A percentile compares a stretch with the other conserved stretches of the same genome.
Evolutionary conservation across 2,329 filamentous ascomycete species (phyloP).

Genomic region (Remersonia thermophila): DNA sequence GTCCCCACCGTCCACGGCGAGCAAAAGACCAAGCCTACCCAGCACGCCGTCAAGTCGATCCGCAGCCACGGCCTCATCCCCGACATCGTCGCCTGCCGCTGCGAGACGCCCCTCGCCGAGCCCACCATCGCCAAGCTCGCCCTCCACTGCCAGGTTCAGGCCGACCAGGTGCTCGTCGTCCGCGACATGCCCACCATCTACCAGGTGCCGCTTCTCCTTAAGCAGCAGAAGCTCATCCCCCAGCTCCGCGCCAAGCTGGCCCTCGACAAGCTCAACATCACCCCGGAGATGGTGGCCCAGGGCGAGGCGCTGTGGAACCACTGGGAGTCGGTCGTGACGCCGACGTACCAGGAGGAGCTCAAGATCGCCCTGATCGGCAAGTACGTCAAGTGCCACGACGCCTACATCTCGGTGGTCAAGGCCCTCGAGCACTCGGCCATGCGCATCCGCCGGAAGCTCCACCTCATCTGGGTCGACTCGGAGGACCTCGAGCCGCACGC

Average conservation of each 20-base stretch:
- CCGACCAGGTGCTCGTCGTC: constrained; percentile 78
- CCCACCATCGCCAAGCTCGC: constrained; percentile 78
- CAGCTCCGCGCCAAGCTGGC: constrained; percentile 54
- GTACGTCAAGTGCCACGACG: constrained; percentile 74
- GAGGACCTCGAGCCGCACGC: constrained; percentile 64
- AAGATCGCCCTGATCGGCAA: constrained; percentile 85
- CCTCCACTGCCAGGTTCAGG: constrained; percentile 74
- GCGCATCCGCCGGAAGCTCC: constrained; percentile 67
- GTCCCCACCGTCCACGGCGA: constrained; percentile 60
- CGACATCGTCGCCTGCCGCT: constrained; percentile 79
- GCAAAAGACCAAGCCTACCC: constrained; percentile 95
- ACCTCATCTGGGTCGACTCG: constrained; percentile 75
- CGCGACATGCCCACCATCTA: constrained; percentile 84
- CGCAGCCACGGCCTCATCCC: constrained; percentile 67
- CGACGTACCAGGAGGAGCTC: constrained; percentile 57
- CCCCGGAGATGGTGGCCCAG: constrained; percentile 42
- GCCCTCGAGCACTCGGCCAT: constrained; percentile 85
- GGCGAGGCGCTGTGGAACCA: constrained; percentile 62
- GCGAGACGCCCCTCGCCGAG: constrained; percentile 61
- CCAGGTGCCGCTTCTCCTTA: constrained; percentile 84
- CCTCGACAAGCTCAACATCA: constrained; percentile 44
- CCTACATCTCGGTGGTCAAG: constrained; percentile 67
- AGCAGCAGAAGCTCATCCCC: constrained; percentile 63
- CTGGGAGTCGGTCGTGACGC: constrained; percentile 60
- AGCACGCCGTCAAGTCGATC: constrained; percentile 74